Evolutionary conservation across 306 rosid species (phyloP), one percentile per base, ranked within the genome.

Genomic region (Lupinus albus): DNA sequence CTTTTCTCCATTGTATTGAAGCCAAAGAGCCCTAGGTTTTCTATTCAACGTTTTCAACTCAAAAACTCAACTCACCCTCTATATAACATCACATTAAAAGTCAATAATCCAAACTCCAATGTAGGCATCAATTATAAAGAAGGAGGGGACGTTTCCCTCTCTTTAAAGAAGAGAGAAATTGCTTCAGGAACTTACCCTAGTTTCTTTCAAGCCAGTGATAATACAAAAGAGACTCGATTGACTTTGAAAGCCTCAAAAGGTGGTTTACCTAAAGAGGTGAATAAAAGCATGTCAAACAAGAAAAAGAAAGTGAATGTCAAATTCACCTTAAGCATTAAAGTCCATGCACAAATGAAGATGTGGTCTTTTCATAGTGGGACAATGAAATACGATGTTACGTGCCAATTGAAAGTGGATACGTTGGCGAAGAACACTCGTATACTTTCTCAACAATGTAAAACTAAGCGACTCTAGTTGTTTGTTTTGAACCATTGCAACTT

Each of bases 391-490:
- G 76, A 61, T 0, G 82, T 78, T 21, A 11, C 28, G 0, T 91
- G 95, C 36, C 62, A 64, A 5, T 8, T 84, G 7, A 79, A 50
- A 1, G 66, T 79, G 69, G 84, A 86, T 55, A 28, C 79, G 1
- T 82, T 90, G 80, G 84, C 72, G 1, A 73, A 75, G 60, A 66
- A 11, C 9, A 42, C 80, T 33, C 67, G 61, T 0, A 11, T 87
- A 38, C 49, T 82, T 67, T 80, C 84, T 10, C 84, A 80, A 48
- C 71, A 82, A 65, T 87, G 94, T 15, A n/a, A 56, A 17, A 79
- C 80, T 0, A 44, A 71, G 60, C 70, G 76, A 63, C 28, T 21
- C 41, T 62, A 68, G 11, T 48, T 44, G 12, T 25, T 25, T 25
- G 30, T 20, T 33, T 33, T 11, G 4, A 11, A 45, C 20, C 25